Evolutionary conservation across 169 alveolate species (phyloP).

Genomic region (Cryptosporidium ubiquitum): DNA sequence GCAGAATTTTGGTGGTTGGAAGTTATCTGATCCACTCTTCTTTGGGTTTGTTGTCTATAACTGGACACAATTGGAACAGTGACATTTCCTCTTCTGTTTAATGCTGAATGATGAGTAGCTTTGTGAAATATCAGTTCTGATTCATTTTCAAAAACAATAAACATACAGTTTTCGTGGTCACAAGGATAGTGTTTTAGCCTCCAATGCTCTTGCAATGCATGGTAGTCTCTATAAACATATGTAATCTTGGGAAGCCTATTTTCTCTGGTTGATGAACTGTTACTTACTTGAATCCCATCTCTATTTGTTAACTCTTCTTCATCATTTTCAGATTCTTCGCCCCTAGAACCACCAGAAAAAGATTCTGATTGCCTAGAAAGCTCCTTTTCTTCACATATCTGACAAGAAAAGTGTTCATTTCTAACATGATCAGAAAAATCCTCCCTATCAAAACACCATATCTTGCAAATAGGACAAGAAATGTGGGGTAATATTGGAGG

Average conservation of each 20-base stretch:
- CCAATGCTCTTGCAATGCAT: constrained; percentile 76
- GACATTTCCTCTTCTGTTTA: constrained; percentile 48
- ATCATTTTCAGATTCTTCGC: neutral
- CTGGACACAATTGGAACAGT: constrained; percentile 42
- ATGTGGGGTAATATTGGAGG: constrained; percentile 71
- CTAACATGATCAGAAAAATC: constrained; percentile 69
- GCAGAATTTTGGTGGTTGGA: neutral
- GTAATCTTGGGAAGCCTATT: constrained; percentile 12
- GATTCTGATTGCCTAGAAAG: neutral
- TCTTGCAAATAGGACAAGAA: constrained; percentile 60
- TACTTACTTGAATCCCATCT: neutral
- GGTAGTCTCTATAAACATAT: constrained; percentile 78
- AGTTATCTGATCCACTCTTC: constrained; percentile 4
- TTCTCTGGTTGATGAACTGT: neutral
- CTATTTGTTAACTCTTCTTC: neutral
- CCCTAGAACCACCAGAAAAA: neutral
- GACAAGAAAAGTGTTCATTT: constrained; percentile 67
- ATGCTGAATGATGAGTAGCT: constrained; percentile 72
- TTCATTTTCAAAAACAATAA: constrained; percentile 80
- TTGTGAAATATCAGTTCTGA: constrained; percentile 77
- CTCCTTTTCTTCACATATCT: constrained; percentile 52
- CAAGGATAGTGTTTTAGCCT: constrained; percentile 79
- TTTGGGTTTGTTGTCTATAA: constrained; percentile 49
- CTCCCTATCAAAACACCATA: constrained; percentile 63
- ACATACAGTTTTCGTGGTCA: constrained; percentile 79